Evolutionary conservation across 495 filamentous ascomycete species (phyloP).

Genomic region (Aspergillus sclerotiicarbonarius): DNA sequence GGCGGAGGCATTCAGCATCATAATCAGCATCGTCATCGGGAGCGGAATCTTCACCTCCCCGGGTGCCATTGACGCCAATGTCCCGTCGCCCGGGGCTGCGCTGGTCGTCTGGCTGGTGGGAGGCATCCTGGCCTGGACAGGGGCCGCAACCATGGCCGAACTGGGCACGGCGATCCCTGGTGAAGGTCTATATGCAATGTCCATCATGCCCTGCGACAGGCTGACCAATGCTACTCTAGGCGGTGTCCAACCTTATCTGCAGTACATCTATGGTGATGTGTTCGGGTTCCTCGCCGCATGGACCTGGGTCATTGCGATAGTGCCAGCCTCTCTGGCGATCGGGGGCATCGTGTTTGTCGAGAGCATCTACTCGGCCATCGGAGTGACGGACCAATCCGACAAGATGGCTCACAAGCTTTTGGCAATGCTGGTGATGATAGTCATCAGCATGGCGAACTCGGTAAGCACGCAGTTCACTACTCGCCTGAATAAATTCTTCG

Average conservation of each 20-base stretch:
- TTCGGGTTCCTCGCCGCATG: slow-evolving; percentile 22
- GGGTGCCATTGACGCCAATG: slow-evolving; percentile 21
- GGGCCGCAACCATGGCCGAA: slow-evolving; percentile 21
- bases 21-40: slow-evolving; percentile 24
- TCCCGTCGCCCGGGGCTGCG: slow-evolving; percentile 19
- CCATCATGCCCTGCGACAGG: too few species aligned
- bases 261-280: slow-evolving; percentile 22
- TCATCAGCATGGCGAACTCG: slow-evolving; percentile 18
- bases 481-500: slow-evolving; percentile 19
- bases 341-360: slow-evolving; percentile 24
- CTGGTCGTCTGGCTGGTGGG: slow-evolving; percentile 20
- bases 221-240: slow-evolving; percentile 1
- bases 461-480: slow-evolving; percentile 22
- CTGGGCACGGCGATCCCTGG: slow-evolving; percentile 21
- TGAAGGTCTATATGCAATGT: slow-evolving; percentile 10
- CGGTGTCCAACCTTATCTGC: slow-evolving; percentile 21
- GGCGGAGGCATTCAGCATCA: slow-evolving; percentile 21
- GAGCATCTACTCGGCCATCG: slow-evolving; percentile 19
- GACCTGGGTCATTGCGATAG: slow-evolving; percentile 23
- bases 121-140: slow-evolving; percentile 21
- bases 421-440: slow-evolving; percentile 14
- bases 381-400: slow-evolving; percentile 14
- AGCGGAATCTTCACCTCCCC: slow-evolving; percentile 24
- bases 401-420: slow-evolving; percentile 13
- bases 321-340: slow-evolving; percentile 20